phyloP scores from a whole-genome alignment of 257 asterid species.

The Lavandula angustifolia region DNA sequence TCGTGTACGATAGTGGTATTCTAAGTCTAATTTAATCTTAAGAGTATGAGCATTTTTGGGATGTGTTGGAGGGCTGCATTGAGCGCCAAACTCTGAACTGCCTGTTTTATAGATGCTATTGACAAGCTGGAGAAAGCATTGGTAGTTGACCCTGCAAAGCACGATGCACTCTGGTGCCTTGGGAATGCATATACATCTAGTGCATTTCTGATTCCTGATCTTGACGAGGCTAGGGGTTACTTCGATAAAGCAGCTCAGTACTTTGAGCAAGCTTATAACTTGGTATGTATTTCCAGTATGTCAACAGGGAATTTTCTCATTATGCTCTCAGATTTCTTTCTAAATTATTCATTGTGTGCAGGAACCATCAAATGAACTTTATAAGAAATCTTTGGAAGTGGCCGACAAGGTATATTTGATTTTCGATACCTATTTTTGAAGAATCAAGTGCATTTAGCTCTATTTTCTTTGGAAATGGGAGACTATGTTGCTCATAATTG shows the following conservation, averaged over 20 bases:
- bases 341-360: constrained; percentile 38
- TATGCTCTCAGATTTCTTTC: constrained; percentile 14
- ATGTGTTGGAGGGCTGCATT: neutral
- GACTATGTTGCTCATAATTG: too few relatives aligned
- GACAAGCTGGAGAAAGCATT: constrained; percentile 87
- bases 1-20: too few relatives aligned
- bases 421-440: neutral
- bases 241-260: constrained; percentile 62
- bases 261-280: constrained; percentile 69
- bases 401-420: constrained; percentile 61
- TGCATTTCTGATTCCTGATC: constrained; percentile 71
- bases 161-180: constrained; percentile 81
- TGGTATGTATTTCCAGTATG: constrained; percentile 42
- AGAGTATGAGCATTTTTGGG: neutral
- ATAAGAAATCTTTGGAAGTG: constrained; percentile 75
- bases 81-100: constrained; percentile 15
- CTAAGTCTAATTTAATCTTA: neutral
- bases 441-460: too few relatives aligned
- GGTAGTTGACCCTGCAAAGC: constrained; percentile 62
- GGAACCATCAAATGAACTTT: constrained; percentile 84
- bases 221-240: constrained; percentile 59
- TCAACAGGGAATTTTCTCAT: neutral
- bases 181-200: constrained; percentile 90
- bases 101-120: constrained; percentile 56
- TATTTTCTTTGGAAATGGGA: too few relatives aligned